Evolutionary conservation across 208 protist genomes (phyloP).

Genomic region (Herpetomonas samuelpessoai): DNA sequence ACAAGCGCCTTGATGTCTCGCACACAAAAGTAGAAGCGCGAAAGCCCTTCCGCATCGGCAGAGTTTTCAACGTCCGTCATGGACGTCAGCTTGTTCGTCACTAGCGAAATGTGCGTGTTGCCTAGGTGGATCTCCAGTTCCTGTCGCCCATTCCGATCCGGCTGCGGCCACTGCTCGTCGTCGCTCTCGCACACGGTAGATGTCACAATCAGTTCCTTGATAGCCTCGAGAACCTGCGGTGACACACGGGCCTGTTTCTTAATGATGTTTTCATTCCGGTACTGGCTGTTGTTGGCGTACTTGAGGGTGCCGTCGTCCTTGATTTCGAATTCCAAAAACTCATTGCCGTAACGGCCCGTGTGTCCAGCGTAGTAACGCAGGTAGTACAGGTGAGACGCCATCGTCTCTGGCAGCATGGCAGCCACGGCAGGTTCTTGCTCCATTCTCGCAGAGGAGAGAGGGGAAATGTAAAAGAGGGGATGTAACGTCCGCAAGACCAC

Average conservation of each 20-base stretch:
- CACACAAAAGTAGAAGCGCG: conserved; percentile 80
- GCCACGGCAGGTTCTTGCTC: neutral
- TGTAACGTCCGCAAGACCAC: too few relatives aligned
- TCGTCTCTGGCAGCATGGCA: conserved; percentile 33
- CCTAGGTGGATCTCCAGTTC: conserved; percentile 87
- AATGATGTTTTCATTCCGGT: conserved; percentile 89
- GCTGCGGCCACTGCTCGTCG: conserved; percentile 80
- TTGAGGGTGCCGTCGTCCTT: conserved; percentile 73
- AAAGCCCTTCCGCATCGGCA: conserved; percentile 43
- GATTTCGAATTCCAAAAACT: conserved; percentile 88
- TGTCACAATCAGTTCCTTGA: conserved; percentile 68
- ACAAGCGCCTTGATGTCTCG: conserved; percentile 78
- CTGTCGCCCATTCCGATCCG: conserved; percentile 84
- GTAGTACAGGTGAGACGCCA: conserved; percentile 73
- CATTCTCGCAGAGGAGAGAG: conserved; percentile 7
- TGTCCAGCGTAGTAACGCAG: conserved; percentile 87
- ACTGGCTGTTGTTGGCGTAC: conserved; percentile 89
- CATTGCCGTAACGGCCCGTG: conserved; percentile 85
- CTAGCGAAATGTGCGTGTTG: conserved; percentile 82
- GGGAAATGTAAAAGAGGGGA: neutral
- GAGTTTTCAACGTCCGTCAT: conserved; percentile 62
- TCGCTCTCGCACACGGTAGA: conserved; percentile 67
- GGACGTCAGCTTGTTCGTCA: conserved; percentile 87
- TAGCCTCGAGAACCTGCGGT: conserved; percentile 64
- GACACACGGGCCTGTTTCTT: conserved; percentile 81